These are phyloP conservation scores for Meira nashicola DNA, from an alignment of 1,284 basidiomycete species.

Conservation along the genomic window DNA sequence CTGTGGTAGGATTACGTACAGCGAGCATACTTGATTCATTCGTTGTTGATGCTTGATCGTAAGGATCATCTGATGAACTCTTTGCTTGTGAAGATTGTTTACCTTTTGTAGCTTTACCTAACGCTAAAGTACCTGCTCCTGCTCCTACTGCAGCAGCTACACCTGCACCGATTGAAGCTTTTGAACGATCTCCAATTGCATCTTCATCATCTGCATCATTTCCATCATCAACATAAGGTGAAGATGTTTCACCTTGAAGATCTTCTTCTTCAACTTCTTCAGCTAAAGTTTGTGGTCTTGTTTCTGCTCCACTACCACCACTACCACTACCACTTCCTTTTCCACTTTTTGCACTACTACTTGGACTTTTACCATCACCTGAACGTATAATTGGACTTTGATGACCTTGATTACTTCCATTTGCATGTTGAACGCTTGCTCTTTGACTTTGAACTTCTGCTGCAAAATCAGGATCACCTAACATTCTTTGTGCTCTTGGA, in stretches of 20 bases:
- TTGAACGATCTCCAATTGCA: background rate
- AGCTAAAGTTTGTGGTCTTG: background rate
- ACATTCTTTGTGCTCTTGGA: background rate
- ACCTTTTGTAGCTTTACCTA: slow-evolving; percentile 26
- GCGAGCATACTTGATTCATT: background rate
- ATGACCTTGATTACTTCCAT: slow-evolving; percentile 20
- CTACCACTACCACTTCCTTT: slow-evolving; percentile 9
- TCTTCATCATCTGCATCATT: background rate
- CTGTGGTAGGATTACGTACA: background rate
- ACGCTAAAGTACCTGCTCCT: background rate
- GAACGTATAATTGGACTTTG: background rate
- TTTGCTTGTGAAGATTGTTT: slow-evolving; percentile 20
- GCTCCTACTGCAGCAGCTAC: background rate
- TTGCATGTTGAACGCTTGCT: slow-evolving; percentile 22
- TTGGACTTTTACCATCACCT: background rate
- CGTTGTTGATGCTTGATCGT: background rate
- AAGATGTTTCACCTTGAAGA: background rate
- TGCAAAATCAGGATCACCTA: slow-evolving; percentile 12
- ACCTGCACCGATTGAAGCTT: background rate
- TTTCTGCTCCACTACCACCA: slow-evolving; percentile 16
- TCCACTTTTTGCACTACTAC: background rate
- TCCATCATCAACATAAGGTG: background rate
- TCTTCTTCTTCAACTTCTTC: slow-evolving; percentile 1
- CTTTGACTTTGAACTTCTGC: slow-evolving; percentile 26
- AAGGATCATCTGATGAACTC: background rate